Conservation (phyloP, 1,139 yeast genomes). For the Sugiyamaella novakii region DNA sequence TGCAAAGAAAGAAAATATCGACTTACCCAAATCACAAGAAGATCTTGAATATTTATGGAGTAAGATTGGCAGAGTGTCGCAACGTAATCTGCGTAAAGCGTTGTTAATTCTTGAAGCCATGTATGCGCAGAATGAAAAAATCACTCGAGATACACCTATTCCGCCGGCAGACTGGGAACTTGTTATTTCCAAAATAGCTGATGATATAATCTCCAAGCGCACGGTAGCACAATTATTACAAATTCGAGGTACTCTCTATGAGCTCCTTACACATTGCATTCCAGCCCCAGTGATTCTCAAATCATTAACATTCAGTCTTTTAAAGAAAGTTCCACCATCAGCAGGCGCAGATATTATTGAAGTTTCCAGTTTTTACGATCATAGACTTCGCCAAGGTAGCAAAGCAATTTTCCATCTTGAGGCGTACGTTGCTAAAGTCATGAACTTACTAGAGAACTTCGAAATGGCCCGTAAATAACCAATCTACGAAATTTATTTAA, state of each 20-base stretch:
- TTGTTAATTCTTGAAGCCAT: constrained; percentile 82
- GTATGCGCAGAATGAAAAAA: constrained; percentile 58
- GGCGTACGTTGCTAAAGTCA: constrained; percentile 86
- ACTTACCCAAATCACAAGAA: constrained; percentile 49
- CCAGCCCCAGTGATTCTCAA: constrained; percentile 81
- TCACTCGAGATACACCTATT: constrained; percentile 43
- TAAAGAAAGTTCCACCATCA: constrained; percentile 47
- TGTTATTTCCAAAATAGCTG: constrained; percentile 68
- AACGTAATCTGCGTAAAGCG: constrained; percentile 77
- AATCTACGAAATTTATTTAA: no score
- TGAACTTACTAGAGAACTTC: constrained; percentile 59
- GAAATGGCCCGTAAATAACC: no score
- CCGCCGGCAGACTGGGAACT: constrained; percentile 85
- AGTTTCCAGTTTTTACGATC: constrained; percentile 77
- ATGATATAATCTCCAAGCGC: constrained; percentile 58
- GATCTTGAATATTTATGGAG: constrained; percentile 45
- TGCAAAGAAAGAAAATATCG: constrained; percentile 58
- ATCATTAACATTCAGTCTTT: constrained; percentile 60
- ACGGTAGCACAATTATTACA: constrained; percentile 66
- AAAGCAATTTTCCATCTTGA: constrained; percentile 93
- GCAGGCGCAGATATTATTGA: constrained; percentile 60
- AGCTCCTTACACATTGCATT: constrained; percentile 86
- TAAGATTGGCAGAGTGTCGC: constrained; percentile 57
- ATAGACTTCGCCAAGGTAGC: constrained; percentile 79
- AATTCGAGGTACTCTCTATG: constrained; percentile 76